Percentiles rank a stretch among this genome's conserved stretches.
Evolutionary conservation across 73 alveolate species (phyloP).

Genomic region (Paramecium pentaurelia): DNA sequence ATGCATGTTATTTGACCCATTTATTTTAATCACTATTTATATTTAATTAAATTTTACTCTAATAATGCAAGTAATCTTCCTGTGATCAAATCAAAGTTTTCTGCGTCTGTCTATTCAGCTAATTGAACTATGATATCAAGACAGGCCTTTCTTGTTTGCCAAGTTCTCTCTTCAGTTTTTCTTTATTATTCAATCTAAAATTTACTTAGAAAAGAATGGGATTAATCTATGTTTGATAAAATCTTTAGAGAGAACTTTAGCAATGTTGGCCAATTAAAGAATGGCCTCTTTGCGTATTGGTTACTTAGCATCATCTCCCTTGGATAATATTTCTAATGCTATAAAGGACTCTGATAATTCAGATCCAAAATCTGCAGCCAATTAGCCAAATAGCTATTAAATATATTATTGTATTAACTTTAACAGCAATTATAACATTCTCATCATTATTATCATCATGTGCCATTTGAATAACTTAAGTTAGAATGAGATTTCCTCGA

Average conservation of each 20-base stretch:
- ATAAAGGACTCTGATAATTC: slow-evolving; percentile 25
- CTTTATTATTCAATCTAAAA: not conserved
- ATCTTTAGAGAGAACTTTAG: not conserved
- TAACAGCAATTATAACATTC: slow-evolving; percentile 5
- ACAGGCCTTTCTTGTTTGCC: slow-evolving; percentile 88
- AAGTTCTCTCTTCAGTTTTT: slow-evolving; percentile 69
- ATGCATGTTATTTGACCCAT: slow-evolving; percentile 84
- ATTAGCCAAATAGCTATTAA: slow-evolving; percentile 31
- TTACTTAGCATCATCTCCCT: slow-evolving; percentile 24
- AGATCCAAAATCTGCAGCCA: slow-evolving; percentile 27
- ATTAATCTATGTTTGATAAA: slow-evolving; percentile 13
- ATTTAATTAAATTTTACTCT: slow-evolving; percentile 68
- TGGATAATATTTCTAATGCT: not conserved
- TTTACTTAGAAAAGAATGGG: not conserved
- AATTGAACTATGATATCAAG: slow-evolving; percentile 79
- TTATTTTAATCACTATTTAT: slow-evolving; percentile 63
- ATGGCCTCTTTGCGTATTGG: slow-evolving; percentile 23
- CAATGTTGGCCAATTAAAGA: not conserved
- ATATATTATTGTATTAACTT: not conserved
- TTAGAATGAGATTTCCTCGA: not conserved
- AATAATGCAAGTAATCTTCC: slow-evolving; percentile 56
- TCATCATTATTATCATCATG: slow-evolving; percentile 41
- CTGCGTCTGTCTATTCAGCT: slow-evolving; percentile 65
- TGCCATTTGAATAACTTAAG: slow-evolving; percentile 12
- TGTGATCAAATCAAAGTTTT: slow-evolving; percentile 25